A percentile compares a stretch with the other conserved stretches of the same genome.
Conservation (phyloP, 225 moss, liverwort and hornwort genomes). For the Thuidium tamariscinum region DNA sequence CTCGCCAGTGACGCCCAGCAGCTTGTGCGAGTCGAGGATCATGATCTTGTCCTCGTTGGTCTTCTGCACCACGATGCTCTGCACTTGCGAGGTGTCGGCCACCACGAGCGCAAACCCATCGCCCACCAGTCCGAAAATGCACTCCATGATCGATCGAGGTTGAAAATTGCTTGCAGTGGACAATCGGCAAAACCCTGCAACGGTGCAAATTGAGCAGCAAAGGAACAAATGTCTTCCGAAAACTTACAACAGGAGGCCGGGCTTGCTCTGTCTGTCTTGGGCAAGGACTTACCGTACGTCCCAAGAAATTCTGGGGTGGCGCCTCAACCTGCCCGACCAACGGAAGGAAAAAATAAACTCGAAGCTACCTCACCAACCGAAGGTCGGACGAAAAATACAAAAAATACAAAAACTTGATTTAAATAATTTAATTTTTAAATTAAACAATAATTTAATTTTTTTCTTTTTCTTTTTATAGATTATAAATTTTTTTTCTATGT, state of each 20-base stretch:
- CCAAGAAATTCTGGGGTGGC: not conserved
- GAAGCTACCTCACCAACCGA: too few relatives aligned
- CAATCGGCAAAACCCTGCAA: not conserved
- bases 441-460: too few relatives aligned
- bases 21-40: slow-evolving; percentile 86
- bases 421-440: too few relatives aligned
- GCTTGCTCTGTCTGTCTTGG: not conserved
- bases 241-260: not conserved
- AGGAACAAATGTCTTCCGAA: not conserved
- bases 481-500: too few relatives aligned
- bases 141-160: slow-evolving; percentile 43
- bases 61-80: slow-evolving; percentile 97
- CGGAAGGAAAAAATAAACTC: too few relatives aligned
- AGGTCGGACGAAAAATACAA: too few relatives aligned
- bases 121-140: slow-evolving; percentile 72
- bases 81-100: slow-evolving; percentile 79
- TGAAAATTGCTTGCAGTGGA: not conserved
- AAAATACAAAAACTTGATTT: too few relatives aligned
- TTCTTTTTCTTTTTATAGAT: too few relatives aligned
- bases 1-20: slow-evolving; percentile 80
- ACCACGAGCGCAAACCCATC: slow-evolving; percentile 85
- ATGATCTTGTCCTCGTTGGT: slow-evolving; percentile 97
- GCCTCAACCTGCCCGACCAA: not conserved
- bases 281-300: not conserved
- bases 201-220: not conserved